Evolutionary conservation across 202 grass and related monocot species (phyloP), one percentile per base, ranked within the genome.

Genomic region (Sporobolus alterniflorus): DNA sequence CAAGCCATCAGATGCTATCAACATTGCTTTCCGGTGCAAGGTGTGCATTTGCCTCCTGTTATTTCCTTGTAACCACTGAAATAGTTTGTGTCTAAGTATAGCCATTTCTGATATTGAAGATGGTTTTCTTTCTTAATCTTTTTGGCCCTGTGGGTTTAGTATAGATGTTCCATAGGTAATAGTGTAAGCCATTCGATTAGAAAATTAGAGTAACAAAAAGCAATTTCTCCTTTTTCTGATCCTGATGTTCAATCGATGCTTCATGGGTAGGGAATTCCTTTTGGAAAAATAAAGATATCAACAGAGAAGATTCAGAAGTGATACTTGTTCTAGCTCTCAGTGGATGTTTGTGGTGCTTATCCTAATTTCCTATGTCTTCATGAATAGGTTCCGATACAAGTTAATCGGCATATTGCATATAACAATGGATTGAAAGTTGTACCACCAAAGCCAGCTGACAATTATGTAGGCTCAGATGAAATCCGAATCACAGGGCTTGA

Each of bases 1-100:
- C 67, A 90, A 89, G 88, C 96, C 93, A 79, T 96, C 93, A 46
- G 93, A 98, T 90, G 96, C 93, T 83, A 98, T 98, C 72, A 98
- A 98, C 79, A 92, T 98, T 85, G 96, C 96, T 85, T 94, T 98
- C 54, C 91, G 92, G 21, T 98, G 96, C 91, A 98, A 98, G 93
- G 93, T 98, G 51, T 83, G 84, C 77, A 77, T 78, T 82, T 77
- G 1, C 61, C 79, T 65, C 55, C 22, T 64, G 22, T 75, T 20
- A 24, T 79, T 77, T 74, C 29, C 3, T 49, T 34, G 17, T 67
- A 51, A 77, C 30, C 9, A 73, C 14, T 32, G 9, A 47, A 15
- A 39, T 71, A 64, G 28, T 70, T 80, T 76, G 16, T 22, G 49
- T 80, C 41, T 22, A 5, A 17, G 4, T 10, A 47, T 26, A 55